A percentile compares a stretch with the other conserved stretches of the same genome.
Conservation (phyloP, 1,139 yeast species). For the Yamadazyma trypodendri region DNA sequence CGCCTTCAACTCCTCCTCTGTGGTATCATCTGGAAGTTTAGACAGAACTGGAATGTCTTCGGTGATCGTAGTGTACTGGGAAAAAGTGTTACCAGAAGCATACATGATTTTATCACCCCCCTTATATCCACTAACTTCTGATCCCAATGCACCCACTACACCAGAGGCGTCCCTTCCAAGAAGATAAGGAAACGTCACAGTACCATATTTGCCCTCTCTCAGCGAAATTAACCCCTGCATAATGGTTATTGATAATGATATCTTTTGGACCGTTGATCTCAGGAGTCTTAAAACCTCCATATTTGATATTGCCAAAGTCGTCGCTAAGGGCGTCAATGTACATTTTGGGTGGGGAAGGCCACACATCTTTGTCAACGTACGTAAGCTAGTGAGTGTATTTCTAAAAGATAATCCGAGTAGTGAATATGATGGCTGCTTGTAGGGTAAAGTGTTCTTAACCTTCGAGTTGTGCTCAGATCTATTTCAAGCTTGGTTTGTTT, state of each 20-base stretch:
- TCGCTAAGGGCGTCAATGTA: conserved; percentile 55
- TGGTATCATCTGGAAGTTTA: conserved; percentile 48
- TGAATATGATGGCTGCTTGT: background rate
- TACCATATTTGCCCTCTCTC: conserved; percentile 69
- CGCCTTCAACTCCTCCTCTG: conserved; percentile 42
- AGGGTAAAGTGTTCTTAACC: too few species aligned
- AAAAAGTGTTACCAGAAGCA: conserved; percentile 52
- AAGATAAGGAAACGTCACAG: conserved; percentile 54
- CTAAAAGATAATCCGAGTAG: background rate
- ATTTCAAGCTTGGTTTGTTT: too few species aligned
- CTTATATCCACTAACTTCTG: conserved; percentile 50
- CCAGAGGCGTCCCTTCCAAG: conserved; percentile 90
- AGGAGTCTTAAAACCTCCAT: conserved; percentile 59
- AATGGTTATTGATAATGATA: conserved; percentile 67
- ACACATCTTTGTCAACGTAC: too few species aligned
- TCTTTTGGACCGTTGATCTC: conserved; percentile 48
- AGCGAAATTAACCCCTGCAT: conserved; percentile 78
- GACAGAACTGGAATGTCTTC: conserved; percentile 30
- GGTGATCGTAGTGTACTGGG: conserved; percentile 63
- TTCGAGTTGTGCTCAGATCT: too few species aligned
- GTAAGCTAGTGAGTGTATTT: background rate
- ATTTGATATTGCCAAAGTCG: conserved; percentile 34
- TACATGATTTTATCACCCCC: conserved; percentile 78
- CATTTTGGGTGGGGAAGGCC: conserved; percentile 69
- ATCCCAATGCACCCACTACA: conserved; percentile 65